Conservation (phyloP, 139 green algal species). For the Coccomyxa sp. region DNA sequence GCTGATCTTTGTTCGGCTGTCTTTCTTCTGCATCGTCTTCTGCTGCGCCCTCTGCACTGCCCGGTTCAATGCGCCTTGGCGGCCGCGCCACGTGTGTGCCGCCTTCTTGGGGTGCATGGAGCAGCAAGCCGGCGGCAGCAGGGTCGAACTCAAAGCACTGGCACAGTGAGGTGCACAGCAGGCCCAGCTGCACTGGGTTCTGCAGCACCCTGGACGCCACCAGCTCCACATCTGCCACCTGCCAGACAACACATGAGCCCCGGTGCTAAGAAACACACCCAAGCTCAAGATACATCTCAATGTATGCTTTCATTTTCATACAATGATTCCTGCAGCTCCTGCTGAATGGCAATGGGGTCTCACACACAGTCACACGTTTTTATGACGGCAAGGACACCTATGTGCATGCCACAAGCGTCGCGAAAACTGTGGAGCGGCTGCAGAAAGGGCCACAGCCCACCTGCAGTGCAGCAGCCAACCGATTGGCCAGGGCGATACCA, state of each 20-base stretch:
- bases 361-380: no score
- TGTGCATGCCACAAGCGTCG: no score
- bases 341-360: not conserved
- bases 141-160: constrained; percentile 49
- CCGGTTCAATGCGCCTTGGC: not conserved
- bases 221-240: not conserved
- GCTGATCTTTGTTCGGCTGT: not conserved
- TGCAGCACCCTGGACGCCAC: constrained; percentile 31
- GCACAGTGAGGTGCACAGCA: constrained; percentile 25
- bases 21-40: not conserved
- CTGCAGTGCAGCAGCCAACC: no score
- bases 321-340: not conserved
- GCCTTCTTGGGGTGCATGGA: constrained; percentile 14
- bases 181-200: constrained; percentile 24
- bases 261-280: no score
- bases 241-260: not conserved
- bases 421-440: no score
- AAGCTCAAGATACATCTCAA: not conserved
- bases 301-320: not conserved
- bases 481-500: no score
- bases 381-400: no score
- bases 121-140: constrained; percentile 30
- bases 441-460: no score
- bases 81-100: not conserved
- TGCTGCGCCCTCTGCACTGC: not conserved